Percentiles rank a stretch among this genome's conserved stretches.
Conservation (phyloP, 768 basidiomycete genomes). For the Suillus luteus region DNA sequence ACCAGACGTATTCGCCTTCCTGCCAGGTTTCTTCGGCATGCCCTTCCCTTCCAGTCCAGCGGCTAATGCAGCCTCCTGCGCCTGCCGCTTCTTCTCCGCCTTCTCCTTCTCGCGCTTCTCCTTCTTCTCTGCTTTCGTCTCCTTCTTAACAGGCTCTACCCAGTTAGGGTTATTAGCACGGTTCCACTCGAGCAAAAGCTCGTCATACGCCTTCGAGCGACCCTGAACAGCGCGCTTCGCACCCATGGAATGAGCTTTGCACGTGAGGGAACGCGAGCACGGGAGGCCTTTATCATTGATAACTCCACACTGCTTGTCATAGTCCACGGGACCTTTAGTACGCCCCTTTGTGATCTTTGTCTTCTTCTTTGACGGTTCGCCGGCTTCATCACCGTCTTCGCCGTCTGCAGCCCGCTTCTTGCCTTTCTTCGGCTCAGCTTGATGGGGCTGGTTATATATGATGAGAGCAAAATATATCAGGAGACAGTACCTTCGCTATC, state of each 20-base stretch:
- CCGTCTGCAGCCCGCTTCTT: conserved; percentile 87
- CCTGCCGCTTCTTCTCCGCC: conserved; percentile 77
- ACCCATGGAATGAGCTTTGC: conserved; percentile 98
- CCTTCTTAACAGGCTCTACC: conserved; percentile 83
- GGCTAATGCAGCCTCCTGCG: conserved; percentile 68
- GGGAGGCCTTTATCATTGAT: conserved; percentile 94
- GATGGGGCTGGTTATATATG: conserved; percentile 10
- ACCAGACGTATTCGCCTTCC: conserved; percentile 40
- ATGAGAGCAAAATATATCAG: conserved; percentile 8
- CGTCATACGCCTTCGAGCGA: conserved; percentile 82
- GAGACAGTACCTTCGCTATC: conserved; percentile 46
- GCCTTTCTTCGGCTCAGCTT: conserved; percentile 49
- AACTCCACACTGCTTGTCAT: conserved; percentile 93
- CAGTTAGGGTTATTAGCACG: conserved; percentile 85
- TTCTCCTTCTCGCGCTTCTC: conserved; percentile 82
- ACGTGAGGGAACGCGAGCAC: conserved; percentile 93
- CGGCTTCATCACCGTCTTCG: conserved; percentile 62
- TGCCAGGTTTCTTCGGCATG: conserved; percentile 58
- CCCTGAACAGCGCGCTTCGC: conserved; percentile 91
- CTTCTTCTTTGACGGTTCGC: conserved; percentile 77
- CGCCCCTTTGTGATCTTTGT: conserved; percentile 79
- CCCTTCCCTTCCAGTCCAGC: conserved; percentile 65
- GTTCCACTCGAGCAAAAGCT: conserved; percentile 90
- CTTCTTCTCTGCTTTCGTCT: conserved; percentile 86
- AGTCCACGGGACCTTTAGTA: conserved; percentile 83